Percentiles rank a stretch among this genome's conserved stretches.
Evolutionary conservation across 345 rosid genomes (phyloP).

Genomic region (Corymbia maculata): DNA sequence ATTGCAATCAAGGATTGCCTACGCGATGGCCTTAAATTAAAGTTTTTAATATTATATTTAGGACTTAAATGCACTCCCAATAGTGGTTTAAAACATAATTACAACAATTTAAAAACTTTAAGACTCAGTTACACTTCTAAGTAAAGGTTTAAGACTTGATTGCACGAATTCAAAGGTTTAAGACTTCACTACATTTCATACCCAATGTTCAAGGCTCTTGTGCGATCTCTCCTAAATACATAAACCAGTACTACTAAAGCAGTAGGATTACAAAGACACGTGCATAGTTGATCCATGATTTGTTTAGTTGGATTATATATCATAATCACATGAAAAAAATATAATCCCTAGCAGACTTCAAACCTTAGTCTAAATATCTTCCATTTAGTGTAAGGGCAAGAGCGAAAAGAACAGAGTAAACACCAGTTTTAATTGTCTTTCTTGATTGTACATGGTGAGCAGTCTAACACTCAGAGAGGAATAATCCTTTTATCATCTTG

Average conservation of each 20-base stretch:
- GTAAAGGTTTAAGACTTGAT: background rate
- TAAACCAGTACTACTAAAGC: background rate
- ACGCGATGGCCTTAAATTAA: rapidly evolving
- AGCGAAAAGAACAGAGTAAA: background rate
- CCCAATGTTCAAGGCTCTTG: background rate
- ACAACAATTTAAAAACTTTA: background rate
- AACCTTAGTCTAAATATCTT: background rate
- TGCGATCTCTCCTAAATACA: background rate
- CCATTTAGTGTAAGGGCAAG: background rate
- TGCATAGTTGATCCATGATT: background rate
- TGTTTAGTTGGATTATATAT: background rate
- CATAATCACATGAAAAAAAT: background rate
- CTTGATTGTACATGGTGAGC: background rate
- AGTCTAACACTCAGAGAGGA: background rate
- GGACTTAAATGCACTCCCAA: background rate
- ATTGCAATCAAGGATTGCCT: background rate
- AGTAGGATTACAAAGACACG: background rate
- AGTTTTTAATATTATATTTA: background rate
- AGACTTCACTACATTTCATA: background rate
- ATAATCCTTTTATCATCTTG: background rate
- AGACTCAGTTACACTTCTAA: background rate
- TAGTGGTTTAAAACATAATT: too few relatives aligned
- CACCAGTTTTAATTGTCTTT: background rate
- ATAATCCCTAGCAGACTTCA: background rate
- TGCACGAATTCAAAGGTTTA: background rate